Base-by-base conservation (phyloP, 768 basidiomycete genomes). In the Mycena sanguinolenta region DNA sequence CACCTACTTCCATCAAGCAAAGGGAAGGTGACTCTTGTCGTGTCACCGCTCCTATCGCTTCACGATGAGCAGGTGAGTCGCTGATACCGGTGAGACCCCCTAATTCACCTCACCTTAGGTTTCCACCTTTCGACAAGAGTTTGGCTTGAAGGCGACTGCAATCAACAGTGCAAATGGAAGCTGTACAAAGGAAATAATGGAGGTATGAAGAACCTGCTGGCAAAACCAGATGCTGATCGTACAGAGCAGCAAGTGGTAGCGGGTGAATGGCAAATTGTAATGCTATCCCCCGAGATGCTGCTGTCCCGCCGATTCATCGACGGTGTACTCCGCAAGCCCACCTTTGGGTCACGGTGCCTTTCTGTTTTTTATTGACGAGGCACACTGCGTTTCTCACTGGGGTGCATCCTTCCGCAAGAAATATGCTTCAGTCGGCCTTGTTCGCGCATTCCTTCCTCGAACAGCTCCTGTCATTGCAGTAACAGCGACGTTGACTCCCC, bases 301-400 rank as follows among this genome's bases (percentile, higher is more conserved):
- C 46, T 49, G 6, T 23, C 46, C 7, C 46, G 46, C 16, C 46
- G 46, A 4, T 49, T 49, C n/a, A 49, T 49, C 23, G 46, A 49
- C 17, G 46, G 46, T 6, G 67, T 68, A 1, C 27, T 68, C 0
- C 60, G 60, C 42, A 68, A 68, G 9, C 55, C 67, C 4, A 54
- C 44, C 19, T 68, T 68, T 12, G 67, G 58, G 28, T 19, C 38
- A 1, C 59, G 66, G 2, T 67, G 66, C 21, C 59, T 67, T 2
- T 59, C 66, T 8, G 58, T 61, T 0, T n/a, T 67, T 67, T n/a
- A 61, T 67, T 2, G 66, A 83, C 60, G 81, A 84, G 65, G 81
- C 81, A 0, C 83, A 84, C 58, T 78, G 78, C 63, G 67, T 84
- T 1, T 81, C 81, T 2, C 81, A 82, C 52, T 84, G 82, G 82